Percentiles rank a stretch among this genome's conserved stretches.
Evolutionary conservation across 1,139 yeast species (phyloP).

Genomic region (Tardiomyces digboiensis): DNA sequence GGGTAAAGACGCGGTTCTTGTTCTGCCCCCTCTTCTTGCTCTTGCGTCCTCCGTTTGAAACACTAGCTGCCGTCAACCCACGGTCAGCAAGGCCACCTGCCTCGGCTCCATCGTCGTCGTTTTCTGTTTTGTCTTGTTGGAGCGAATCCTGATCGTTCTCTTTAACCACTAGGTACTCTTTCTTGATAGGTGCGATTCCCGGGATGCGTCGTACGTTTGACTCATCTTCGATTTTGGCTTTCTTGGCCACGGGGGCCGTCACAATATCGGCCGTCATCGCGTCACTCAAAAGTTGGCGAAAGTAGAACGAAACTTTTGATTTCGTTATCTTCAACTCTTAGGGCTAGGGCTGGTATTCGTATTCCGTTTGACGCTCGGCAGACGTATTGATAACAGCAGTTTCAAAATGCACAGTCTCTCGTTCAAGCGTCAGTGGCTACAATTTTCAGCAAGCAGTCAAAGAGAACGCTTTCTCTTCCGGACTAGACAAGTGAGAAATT

Average conservation of each 20-base stretch:
- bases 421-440: too few species aligned
- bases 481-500: too few species aligned
- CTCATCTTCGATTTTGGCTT: not conserved
- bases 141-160: slow-evolving; percentile 9
- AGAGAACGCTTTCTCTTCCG: too few species aligned
- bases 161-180: slow-evolving; percentile 33
- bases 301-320: too few species aligned
- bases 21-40: slow-evolving; percentile 76
- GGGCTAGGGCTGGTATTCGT: too few species aligned
- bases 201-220: not conserved
- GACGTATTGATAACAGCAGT: too few species aligned
- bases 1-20: slow-evolving; percentile 73
- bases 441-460: too few species aligned
- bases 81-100: slow-evolving; percentile 30
- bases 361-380: too few species aligned
- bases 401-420: too few species aligned
- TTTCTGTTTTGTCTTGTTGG: slow-evolving; percentile 18
- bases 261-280: not conserved
- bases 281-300: too few species aligned
- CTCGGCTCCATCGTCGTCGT: slow-evolving; percentile 43
- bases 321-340: too few species aligned
- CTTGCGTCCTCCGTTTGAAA: slow-evolving; percentile 37
- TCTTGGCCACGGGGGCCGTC: not conserved
- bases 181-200: slow-evolving; percentile 60
- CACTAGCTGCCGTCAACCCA: slow-evolving; percentile 30